Base-by-base conservation (phyloP, 2,329 filamentous ascomycete species). In the Claviceps maximensis region DNA sequence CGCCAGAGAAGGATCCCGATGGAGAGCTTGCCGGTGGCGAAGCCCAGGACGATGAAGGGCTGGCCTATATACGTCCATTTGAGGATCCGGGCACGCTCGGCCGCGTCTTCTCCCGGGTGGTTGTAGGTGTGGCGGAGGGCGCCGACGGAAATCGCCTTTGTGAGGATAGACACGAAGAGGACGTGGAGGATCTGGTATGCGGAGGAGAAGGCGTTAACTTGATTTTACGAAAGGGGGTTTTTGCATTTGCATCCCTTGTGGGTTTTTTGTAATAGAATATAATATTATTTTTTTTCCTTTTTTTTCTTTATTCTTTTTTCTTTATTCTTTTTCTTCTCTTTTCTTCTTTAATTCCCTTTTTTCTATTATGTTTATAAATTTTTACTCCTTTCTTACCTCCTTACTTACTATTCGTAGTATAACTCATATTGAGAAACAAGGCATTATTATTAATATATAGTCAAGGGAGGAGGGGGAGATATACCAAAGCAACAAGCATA, bases 401-500 rank as follows among this genome's bases (percentile, higher is more conserved):
- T 40, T 15, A 5, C 36, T 40, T 40, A 17, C 17, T 40, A 6
- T 47, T 15, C n/a, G n/a, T n/a, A n/a, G n/a, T n/a, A n/a, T n/a
- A n/a, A n/a, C n/a, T n/a, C n/a, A n/a, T n/a, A n/a, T n/a, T n/a
- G n/a, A n/a, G n/a, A n/a, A n/a, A n/a, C n/a, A n/a, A n/a, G n/a
- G n/a, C n/a, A n/a, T n/a, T n/a, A n/a, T n/a, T n/a, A n/a, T n/a
- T n/a, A n/a, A n/a, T n/a, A n/a, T n/a, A n/a, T n/a, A n/a, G n/a
- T n/a, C n/a, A n/a, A n/a, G n/a, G n/a, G n/a, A 21, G 36, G 21
- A 25, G 33, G 33, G 27, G 17, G 42, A 38, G 2, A 4, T 50
- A 23, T 52, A 52, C 53, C 48, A 54, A 42, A 13, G 53, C 52
- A 15, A 50, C 5, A 27, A 54, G 53, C 53, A 54, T 54, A 13